These are phyloP conservation scores for Podospora pseudocomata DNA, from an alignment of 495 filamentous ascomycete species.

Conservation along the genomic window DNA sequence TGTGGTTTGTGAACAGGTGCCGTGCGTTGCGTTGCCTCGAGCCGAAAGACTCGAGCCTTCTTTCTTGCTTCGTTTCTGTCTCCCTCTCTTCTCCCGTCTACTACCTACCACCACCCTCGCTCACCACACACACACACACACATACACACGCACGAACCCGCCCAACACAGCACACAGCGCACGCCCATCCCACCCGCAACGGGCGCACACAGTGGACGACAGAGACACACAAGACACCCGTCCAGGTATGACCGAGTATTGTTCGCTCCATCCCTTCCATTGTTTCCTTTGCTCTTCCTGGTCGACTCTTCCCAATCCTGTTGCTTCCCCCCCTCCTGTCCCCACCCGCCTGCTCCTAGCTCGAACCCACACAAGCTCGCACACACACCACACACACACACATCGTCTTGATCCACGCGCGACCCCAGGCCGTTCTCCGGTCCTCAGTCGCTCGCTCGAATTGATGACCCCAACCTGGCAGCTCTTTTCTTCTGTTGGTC, in stretches of 20 bases:
- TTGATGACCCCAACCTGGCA: slow-evolving; percentile 22
- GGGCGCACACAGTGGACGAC: background rate
- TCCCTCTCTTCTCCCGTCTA: background rate
- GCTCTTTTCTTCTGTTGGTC: slow-evolving; percentile 17
- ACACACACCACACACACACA: background rate
- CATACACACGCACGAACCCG: background rate
- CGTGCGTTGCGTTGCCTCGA: background rate
- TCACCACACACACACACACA: background rate
- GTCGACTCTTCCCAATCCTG: slow-evolving; percentile 2
- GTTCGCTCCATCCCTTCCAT: background rate
- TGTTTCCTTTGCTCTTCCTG: background rate
- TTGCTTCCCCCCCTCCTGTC: background rate
- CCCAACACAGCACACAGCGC: background rate
- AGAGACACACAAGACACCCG: background rate
- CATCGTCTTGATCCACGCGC: slow-evolving; percentile 14
- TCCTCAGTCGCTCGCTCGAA: slow-evolving; percentile 19
- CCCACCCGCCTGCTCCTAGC: slow-evolving; percentile 12
- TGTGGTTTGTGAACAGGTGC: background rate
- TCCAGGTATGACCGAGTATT: slow-evolving; percentile 2
- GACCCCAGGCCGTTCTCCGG: slow-evolving; percentile 6
- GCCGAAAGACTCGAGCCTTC: background rate
- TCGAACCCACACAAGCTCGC: slow-evolving; percentile 9
- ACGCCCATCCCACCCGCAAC: background rate
- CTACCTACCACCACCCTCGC: background rate
- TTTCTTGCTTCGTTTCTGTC: background rate